Conservation (phyloP, 1,139 yeast species). For the Pichia sp. region DNA sequence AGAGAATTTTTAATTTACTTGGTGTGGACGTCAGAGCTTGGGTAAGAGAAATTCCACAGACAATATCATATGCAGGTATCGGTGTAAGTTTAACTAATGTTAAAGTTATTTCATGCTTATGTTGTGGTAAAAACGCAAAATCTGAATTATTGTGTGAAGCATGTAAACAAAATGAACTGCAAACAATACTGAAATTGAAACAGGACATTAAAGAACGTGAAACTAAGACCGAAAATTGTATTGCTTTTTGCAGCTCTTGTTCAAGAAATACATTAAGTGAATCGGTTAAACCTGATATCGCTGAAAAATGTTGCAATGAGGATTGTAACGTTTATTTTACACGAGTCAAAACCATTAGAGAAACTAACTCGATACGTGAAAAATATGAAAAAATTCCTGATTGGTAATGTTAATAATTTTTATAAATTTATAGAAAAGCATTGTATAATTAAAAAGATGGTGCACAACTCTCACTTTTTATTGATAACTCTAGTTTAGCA, state of each 20-base stretch:
- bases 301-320: slow-evolving; percentile 32
- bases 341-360: slow-evolving; percentile 27
- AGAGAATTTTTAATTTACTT: slow-evolving; percentile 70
- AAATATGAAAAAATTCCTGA: slow-evolving; percentile 17
- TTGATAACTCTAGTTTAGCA: slow-evolving; percentile 29
- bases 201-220: slow-evolving; percentile 22
- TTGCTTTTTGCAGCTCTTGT: slow-evolving; percentile 24
- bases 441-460: slow-evolving; percentile 20
- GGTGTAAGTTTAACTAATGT: slow-evolving; percentile 6
- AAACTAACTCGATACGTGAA: slow-evolving; percentile 15
- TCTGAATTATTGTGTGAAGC: slow-evolving; percentile 29
- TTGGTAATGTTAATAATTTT: slow-evolving; percentile 22
- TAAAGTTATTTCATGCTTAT: slow-evolving; percentile 5
- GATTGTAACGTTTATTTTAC: slow-evolving; percentile 41
- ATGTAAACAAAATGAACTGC: slow-evolving; percentile 33
- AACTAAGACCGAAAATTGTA: slow-evolving; percentile 15
- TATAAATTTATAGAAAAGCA: background rate
- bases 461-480: slow-evolving; percentile 33
- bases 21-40: slow-evolving; percentile 78
- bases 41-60: slow-evolving; percentile 68
- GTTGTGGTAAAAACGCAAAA: slow-evolving; percentile 8
- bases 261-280: slow-evolving; percentile 12
- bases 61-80: slow-evolving; percentile 16
- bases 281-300: slow-evolving; percentile 11
- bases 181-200: slow-evolving; percentile 30